These are phyloP conservation scores for Diutina ranongensis DNA, from an alignment of 1,139 yeast genomes.

Conservation along the genomic window DNA sequence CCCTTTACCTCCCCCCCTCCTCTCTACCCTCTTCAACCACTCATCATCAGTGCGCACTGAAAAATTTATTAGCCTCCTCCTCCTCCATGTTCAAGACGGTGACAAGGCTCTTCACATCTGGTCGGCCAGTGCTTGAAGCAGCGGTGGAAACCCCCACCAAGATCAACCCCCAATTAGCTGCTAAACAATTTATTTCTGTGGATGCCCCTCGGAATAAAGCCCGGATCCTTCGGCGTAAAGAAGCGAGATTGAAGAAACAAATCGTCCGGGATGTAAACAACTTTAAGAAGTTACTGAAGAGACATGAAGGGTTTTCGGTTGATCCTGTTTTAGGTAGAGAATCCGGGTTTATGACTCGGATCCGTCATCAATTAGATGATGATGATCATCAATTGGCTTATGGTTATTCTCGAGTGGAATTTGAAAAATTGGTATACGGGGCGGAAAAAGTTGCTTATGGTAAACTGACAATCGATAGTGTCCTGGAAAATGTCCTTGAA, in stretches of 20 bases:
- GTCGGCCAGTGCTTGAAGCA: not conserved
- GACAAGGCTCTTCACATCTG: slow-evolving; percentile 1
- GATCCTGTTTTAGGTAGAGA: slow-evolving; percentile 76
- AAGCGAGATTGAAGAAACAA: slow-evolving; percentile 30
- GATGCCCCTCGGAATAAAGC: slow-evolving; percentile 21
- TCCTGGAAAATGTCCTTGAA: slow-evolving; percentile 30
- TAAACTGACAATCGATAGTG: slow-evolving; percentile 25
- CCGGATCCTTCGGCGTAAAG: slow-evolving; percentile 28
- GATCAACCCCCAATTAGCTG: slow-evolving; percentile 4
- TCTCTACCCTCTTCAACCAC: not conserved
- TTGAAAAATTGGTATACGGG: slow-evolving; percentile 68
- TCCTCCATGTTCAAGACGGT: slow-evolving; percentile 1
- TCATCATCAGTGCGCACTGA: not conserved
- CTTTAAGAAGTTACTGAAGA: slow-evolving; percentile 22
- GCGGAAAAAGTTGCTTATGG: slow-evolving; percentile 42
- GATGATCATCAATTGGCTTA: slow-evolving; percentile 28
- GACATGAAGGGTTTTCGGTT: slow-evolving; percentile 25
- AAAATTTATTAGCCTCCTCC: not conserved
- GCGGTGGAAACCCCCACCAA: not conserved
- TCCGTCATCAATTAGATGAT: slow-evolving; percentile 48
- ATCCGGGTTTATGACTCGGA: slow-evolving; percentile 60
- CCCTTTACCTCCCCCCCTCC: not conserved
- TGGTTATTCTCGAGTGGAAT: slow-evolving; percentile 50
- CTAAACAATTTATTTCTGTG: slow-evolving; percentile 12
- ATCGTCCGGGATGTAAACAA: slow-evolving; percentile 35